These are phyloP conservation scores for Cyclanthera cordifolia DNA, from an alignment of 306 rosid species.

Conservation along the genomic window DNA sequence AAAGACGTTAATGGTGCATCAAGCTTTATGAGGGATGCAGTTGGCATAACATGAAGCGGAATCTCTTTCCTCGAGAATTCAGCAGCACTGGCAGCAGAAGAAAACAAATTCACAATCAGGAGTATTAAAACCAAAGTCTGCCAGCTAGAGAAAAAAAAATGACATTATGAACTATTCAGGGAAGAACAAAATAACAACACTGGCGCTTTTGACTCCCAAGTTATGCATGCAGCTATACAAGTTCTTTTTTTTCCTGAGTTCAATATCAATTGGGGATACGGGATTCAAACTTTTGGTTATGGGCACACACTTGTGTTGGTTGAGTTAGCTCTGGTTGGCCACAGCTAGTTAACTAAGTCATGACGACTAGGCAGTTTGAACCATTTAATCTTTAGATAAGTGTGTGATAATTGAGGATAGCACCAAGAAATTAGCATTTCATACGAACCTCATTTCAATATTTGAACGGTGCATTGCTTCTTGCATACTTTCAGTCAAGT, in stretches of 20 bases:
- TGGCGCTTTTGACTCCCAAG: neutral
- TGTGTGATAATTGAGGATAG: neutral
- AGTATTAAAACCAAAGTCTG: neutral
- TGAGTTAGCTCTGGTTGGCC: too few species aligned
- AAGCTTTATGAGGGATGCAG: slow-evolving; percentile 50
- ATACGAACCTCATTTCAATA: slow-evolving; percentile 77
- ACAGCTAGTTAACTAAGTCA: neutral
- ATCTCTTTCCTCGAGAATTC: slow-evolving; percentile 78
- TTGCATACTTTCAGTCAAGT: slow-evolving; percentile 95
- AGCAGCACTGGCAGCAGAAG: slow-evolving; percentile 67
- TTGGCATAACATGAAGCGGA: slow-evolving; percentile 71
- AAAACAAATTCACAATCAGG: slow-evolving; percentile 4
- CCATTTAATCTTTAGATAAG: neutral
- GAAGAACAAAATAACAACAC: neutral
- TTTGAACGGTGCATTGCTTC: slow-evolving; percentile 98
- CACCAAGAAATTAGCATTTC: neutral
- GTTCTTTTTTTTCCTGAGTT: neutral
- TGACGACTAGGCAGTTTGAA: neutral
- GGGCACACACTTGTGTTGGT: too few species aligned
- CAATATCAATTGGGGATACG: neutral
- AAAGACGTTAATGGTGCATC: slow-evolving; percentile 64
- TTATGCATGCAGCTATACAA: neutral
- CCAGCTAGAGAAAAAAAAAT: neutral
- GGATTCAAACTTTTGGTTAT: neutral
- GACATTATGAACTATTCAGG: neutral